phyloP scores from a whole-genome alignment of 2,329 filamentous ascomycete species.

The Aspergillus persii region DNA sequence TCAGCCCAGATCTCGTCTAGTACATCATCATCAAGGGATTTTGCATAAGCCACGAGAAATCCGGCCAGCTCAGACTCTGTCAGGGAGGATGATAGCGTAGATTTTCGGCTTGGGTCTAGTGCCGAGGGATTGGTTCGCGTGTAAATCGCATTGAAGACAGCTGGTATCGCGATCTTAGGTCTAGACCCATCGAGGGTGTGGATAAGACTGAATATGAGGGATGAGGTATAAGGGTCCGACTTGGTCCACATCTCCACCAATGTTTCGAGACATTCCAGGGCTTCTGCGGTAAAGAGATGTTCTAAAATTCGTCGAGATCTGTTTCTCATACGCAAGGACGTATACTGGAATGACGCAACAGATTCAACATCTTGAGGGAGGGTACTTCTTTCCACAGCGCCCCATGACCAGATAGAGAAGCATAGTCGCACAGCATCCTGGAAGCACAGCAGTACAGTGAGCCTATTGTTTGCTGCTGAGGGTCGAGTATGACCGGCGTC shows the following conservation, averaged over 20 bases:
- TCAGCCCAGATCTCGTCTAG: conserved; percentile 98
- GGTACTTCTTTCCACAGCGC: conserved; percentile 51
- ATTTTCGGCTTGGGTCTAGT: conserved; percentile 76
- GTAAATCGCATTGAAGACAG: conserved; percentile 94
- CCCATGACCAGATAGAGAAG: conserved; percentile 95
- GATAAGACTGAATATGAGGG: conserved; percentile 77
- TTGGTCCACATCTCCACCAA: conserved; percentile 78
- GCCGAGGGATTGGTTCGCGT: conserved; percentile 84
- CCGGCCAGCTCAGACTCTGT: conserved; percentile 79
- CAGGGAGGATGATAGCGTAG: conserved; percentile 81
- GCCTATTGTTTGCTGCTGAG: conserved; percentile 83
- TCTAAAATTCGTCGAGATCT: conserved; percentile 83
- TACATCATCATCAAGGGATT: conserved; percentile 89
- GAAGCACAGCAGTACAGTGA: conserved; percentile 93
- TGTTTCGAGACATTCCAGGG: conserved; percentile 89
- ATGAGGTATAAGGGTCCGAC: conserved; percentile 51
- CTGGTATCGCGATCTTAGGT: conserved; percentile 87
- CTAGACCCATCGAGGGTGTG: conserved; percentile 88
- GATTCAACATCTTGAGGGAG: conserved; percentile 62
- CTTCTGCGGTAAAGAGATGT: conserved; percentile 88
- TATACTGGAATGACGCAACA: conserved; percentile 82
- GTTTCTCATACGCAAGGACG: conserved; percentile 86
- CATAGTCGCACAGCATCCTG: conserved; percentile 93
- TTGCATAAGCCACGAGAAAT: conserved; percentile 87
- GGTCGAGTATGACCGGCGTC: conserved; percentile 75